phyloP scores from a whole-genome alignment of 1,139 yeast genomes.

The Wickerhamiella infanticola region DNA sequence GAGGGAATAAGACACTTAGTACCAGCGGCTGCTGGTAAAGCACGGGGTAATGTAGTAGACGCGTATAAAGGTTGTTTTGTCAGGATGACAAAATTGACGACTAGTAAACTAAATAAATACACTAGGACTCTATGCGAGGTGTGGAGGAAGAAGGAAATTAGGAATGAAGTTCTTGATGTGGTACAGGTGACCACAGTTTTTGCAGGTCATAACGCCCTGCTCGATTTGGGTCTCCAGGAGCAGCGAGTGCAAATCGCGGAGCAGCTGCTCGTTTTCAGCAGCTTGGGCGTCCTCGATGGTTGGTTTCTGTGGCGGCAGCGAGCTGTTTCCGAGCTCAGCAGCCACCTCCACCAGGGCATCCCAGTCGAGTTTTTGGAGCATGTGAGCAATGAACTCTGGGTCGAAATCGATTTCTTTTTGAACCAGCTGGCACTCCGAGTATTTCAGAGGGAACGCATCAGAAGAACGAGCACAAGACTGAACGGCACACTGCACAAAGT shows the following conservation, averaged over 20 bases:
- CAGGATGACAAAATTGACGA: not conserved
- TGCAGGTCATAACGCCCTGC: conserved; percentile 82
- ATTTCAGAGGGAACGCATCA: conserved; percentile 68
- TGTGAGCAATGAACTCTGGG: conserved; percentile 61
- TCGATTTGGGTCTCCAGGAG: conserved; percentile 72
- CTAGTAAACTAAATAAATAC: not conserved
- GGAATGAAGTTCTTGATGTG: conserved; percentile 89
- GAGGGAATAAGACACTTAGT: not conserved
- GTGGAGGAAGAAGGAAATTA: conserved; percentile 88
- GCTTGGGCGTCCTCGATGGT: conserved; percentile 32
- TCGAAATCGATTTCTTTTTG: conserved; percentile 73
- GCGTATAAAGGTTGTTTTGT: not conserved
- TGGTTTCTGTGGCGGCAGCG: conserved; percentile 52
- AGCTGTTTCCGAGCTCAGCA: conserved; percentile 42
- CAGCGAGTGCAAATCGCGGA: conserved; percentile 62
- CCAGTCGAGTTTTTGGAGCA: conserved; percentile 83
- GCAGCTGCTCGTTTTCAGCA: conserved; percentile 42
- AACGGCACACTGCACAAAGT: conserved; percentile 89
- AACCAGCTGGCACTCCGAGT: conserved; percentile 53
- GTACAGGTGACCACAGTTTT: conserved; percentile 74
- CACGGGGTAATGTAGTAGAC: not conserved
- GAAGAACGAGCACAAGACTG: conserved; percentile 60
- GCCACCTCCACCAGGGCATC: conserved; percentile 65
- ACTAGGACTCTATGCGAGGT: conserved; percentile 35
- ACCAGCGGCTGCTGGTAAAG: not conserved